Evolutionary conservation across 371 early-diverging fungal species (phyloP).

Genomic region (Rhizopus microsporus): DNA sequence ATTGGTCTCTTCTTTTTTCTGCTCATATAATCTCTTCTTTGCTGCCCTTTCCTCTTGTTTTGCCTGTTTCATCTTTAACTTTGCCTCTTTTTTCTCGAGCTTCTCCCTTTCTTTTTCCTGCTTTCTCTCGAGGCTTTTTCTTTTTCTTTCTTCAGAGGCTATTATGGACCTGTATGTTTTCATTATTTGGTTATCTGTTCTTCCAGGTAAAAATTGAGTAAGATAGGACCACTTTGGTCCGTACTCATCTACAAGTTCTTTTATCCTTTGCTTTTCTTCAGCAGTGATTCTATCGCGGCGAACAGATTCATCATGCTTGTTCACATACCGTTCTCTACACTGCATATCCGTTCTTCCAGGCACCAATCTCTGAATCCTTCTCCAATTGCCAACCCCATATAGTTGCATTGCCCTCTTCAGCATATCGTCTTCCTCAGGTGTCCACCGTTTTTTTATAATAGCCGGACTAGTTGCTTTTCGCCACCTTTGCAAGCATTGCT

Average conservation of each 20-base stretch:
- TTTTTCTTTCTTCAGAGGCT: background rate
- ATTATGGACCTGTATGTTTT: constrained; percentile 12
- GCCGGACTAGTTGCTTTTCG: constrained; percentile 73
- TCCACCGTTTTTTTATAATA: constrained; percentile 77
- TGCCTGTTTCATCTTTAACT: constrained; percentile 5
- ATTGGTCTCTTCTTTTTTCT: background rate
- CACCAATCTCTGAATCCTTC: constrained; percentile 67
- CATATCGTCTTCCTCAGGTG: constrained; percentile 69
- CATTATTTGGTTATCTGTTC: constrained; percentile 38
- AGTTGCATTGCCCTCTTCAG: constrained; percentile 65
- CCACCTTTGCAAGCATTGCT: constrained; percentile 88
- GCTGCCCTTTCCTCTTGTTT: constrained; percentile 2
- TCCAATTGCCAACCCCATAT: constrained; percentile 80
- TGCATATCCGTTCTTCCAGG: constrained; percentile 85
- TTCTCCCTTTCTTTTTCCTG: background rate
- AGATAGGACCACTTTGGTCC: constrained; percentile 38
- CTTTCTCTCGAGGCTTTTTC: background rate
- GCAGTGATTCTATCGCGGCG: constrained; percentile 55
- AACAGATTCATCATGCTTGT: constrained; percentile 68
- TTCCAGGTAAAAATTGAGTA: constrained; percentile 31
- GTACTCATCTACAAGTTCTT: constrained; percentile 21
- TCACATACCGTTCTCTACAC: constrained; percentile 84
- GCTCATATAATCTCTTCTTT: background rate
- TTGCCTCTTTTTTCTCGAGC: constrained; percentile 4
- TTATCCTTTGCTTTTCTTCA: constrained; percentile 34